Base-by-base conservation (phyloP, 73 alveolate species). In the Stentor coeruleus region DNA sequence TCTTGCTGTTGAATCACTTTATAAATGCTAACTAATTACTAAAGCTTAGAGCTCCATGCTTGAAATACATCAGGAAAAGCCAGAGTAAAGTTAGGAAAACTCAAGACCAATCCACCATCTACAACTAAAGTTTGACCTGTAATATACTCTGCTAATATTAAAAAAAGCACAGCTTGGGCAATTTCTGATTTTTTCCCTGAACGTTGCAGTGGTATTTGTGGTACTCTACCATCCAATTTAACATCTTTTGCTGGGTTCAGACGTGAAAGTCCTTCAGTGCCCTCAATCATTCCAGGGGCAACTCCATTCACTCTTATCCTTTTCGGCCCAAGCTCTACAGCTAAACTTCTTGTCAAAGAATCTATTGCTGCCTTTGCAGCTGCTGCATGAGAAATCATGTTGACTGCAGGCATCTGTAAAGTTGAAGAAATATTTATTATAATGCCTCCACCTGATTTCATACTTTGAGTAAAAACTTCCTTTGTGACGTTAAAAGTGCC, bases 281-380 rank as follows among this genome's bases (percentile, higher is more conserved):
- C 96, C 38, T 74, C 95, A 73, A 94, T 92, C 3, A 91, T 87
- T 35, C 98, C 98, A 31, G 98, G 98, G 0, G 93, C 94, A 30
- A 94, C 84, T 2, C 96, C 96, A 3, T 83, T 92, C 38, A 89
- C 96, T 87, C 98, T 87, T 30, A 93, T 94, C 31, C 89, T 86
- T 59, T 88, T 59, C 0, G 95, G 95, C 42, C 98, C 98, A 90
- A 94, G 89, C 82, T 93, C 98, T 4, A 93, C 94, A 26, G 98
- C 98, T 11, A 91, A 84, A 66, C 86, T 90, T 83, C 91, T 93
- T 38, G 96, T 93, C 38, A 91, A 85, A 0, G 98, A 87, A 84
- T 91, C 97, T 60, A 94, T 86, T 3, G 92, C 97, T 14, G 98
- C 98, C 77, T 91, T 94, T 15, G 98, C 97, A 36, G 98, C 92